A percentile compares a stretch with the other conserved stretches of the same genome.
These are phyloP conservation scores for Candida sanyaensis DNA, from an alignment of 1,139 yeast genomes.

Conservation along the genomic window DNA sequence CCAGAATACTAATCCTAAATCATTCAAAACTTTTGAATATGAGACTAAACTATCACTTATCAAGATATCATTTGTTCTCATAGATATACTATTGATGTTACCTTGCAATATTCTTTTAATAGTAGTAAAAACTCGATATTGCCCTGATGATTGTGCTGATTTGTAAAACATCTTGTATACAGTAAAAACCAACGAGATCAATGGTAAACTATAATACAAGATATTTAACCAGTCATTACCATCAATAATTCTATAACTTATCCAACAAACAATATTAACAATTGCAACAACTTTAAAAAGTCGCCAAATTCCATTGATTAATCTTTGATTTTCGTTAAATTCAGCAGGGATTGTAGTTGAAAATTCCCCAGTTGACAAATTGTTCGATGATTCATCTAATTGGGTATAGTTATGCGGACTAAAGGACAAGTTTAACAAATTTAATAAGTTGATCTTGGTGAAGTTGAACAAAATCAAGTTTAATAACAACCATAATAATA, in stretches of 20 bases:
- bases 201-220: conserved; percentile 19
- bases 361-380: conserved; percentile 32
- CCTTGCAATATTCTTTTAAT: conserved; percentile 57
- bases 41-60: conserved; percentile 82
- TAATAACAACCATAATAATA: conserved; percentile 36
- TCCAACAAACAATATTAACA: conserved; percentile 24
- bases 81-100: conserved; percentile 50
- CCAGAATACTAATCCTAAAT: conserved; percentile 53
- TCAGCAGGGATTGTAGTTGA: conserved; percentile 35
- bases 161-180: conserved; percentile 21
- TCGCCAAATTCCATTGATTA: conserved; percentile 35
- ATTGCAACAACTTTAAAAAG: conserved; percentile 24
- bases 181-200: conserved; percentile 19
- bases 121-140: conserved; percentile 48
- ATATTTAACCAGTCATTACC: conserved; percentile 14
- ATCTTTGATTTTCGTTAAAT: conserved; percentile 29
- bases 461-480: conserved; percentile 26
- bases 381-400: conserved; percentile 19
- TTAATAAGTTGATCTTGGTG: conserved; percentile 34
- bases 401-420: conserved; percentile 38
- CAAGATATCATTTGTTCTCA: conserved; percentile 77
- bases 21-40: conserved; percentile 73
- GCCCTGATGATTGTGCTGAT: conserved; percentile 30
- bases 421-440: conserved; percentile 40
- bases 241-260: conserved; percentile 22